Base-by-base conservation (phyloP, 2,329 filamentous ascomycete species). In the Botrytis pseudocinerea region DNA sequence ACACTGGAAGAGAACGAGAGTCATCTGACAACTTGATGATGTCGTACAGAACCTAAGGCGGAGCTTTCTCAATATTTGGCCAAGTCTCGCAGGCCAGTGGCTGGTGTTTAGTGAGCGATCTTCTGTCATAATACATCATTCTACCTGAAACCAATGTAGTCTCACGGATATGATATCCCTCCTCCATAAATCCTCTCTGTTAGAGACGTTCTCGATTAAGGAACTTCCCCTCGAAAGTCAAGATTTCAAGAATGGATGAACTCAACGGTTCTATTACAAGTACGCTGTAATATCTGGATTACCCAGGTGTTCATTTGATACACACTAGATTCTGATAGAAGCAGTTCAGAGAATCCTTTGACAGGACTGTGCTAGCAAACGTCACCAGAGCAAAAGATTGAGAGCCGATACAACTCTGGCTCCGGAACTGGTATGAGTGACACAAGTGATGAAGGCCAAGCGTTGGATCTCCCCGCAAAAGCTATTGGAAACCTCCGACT, bases 1-100 rank as follows among this genome's bases (percentile, higher is more conserved):
- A 4, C 14, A 28, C 28, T 28, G 14, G 51, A 7, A 57, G 25
- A 22, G 46, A 18, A n/a, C 51, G 28, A 18, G 2, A 28, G 35
- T 61, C 12, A n/a, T 38, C 14, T 18, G 7, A 42, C 5, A 40
- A 4, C 14, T 62, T 42, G 38, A n/a, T 18, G 22, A 18, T 62
- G 14, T 4, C 7, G n/a, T 57, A 32, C 8, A n/a, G 7, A n/a
- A n/a, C 1, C 7, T n/a, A 25, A 25, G 22, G 32, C 2, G 35
- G 0, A 8, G 22, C 25, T 25, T 2, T 22, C 3, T 8, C 22
- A 7, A 16, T n/a, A 9, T 2, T 5, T 8, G 32, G 2, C 0
- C 6, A 8, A 16, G 35, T 25, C 7, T 61, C 25, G 12, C 12
- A 9, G 38, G 12, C 7, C 22, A n/a, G 14, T n/a, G 3, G 20